A percentile compares a stretch with the other conserved stretches of the same genome.
These are phyloP conservation scores for Teratosphaeria epicoccoides DNA, from an alignment of 2,329 filamentous ascomycete species.

Conservation along the genomic window DNA sequence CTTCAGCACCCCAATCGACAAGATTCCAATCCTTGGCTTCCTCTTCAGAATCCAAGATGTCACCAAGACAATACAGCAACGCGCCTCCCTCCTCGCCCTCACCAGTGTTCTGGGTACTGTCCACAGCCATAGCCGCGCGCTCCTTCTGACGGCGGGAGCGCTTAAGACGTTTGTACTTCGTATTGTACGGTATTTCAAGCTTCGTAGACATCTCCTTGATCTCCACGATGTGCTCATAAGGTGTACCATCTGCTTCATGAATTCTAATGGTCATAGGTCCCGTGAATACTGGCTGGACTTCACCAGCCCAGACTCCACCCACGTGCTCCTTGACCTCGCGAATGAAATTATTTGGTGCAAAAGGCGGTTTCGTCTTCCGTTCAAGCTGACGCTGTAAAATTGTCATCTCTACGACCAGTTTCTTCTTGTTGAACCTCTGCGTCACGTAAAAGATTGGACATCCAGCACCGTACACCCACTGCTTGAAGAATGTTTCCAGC, in stretches of 20 bases:
- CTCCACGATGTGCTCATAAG: constrained; percentile 95
- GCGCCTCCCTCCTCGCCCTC: constrained; percentile 53
- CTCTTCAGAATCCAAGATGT: constrained; percentile 72
- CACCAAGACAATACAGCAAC: constrained; percentile 81
- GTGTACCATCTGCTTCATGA: constrained; percentile 94
- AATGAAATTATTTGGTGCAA: constrained; percentile 68
- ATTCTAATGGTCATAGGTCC: constrained; percentile 97
- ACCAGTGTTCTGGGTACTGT: constrained; percentile 42
- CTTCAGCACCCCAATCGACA: constrained; percentile 78
- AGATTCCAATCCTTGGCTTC: constrained; percentile 77
- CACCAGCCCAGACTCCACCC: constrained; percentile 56
- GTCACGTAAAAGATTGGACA: constrained; percentile 80
- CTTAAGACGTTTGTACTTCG: constrained; percentile 96
- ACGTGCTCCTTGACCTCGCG: constrained; percentile 75
- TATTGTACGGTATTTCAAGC: constrained; percentile 96
- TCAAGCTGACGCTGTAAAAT: constrained; percentile 65
- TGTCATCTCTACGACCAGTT: constrained; percentile 83
- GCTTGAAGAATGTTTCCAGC: constrained; percentile 81
- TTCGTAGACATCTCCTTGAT: constrained; percentile 78
- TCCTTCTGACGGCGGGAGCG: constrained; percentile 74
- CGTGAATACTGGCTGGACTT: constrained; percentile 58
- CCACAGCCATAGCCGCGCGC: constrained; percentile 54
- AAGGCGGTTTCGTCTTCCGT: constrained; percentile 44
- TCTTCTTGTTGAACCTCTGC: constrained; percentile 95
- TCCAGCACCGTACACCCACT: constrained; percentile 83